Evolutionary conservation across 2,329 filamentous ascomycete genomes (phyloP), one percentile per base, ranked within the genome.

Genomic region (Venturia oleaginea): DNA sequence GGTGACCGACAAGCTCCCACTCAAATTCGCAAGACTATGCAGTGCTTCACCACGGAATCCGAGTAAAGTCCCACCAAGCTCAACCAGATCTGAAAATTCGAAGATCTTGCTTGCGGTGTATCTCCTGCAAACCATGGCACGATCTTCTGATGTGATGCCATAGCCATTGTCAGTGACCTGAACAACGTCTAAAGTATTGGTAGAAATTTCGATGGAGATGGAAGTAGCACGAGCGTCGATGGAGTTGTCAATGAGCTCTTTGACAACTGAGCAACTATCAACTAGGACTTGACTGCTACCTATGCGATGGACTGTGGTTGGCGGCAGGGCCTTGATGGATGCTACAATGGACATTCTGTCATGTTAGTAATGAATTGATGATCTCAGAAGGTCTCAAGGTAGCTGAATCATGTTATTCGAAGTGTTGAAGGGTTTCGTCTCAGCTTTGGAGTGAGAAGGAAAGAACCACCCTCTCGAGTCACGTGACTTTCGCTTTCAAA

Each of bases 21-120:
- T 85, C 65, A 90, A 71, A 51, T 82, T 79, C 66, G 84, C 86
- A 65, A 82, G 80, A 72, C 84, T 86, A 46, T 88, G 87, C 66
- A 93, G 76, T 19, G 89, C 89, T 70, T 91, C 84, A 24, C 90
- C 90, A 42, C 90, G 83, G 70, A 92, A 93, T 1, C 90, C 90
- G n/a, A 92, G 80, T 38, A 81, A 86, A 54, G 76, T 78, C 1
- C 83, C 81, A 8, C 83, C 84, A 24, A 86, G 75, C 1, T 70
- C 72, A 61, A 76, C 78, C 43, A 92, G 76, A 61, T 92, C 87
- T 0, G 84, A 79, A 65, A 88, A 83, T n/a, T 77, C 77, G 60
- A 76, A 77, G 54, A 92, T 80, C 75, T 92, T 93, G 78, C 88
- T 92, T 1, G 90, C 92, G 69, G 88, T 83, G 37, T 86, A 84